Base-by-base conservation (phyloP, 108 stramenopile genomes). In the Bacterosira constricta region DNA sequence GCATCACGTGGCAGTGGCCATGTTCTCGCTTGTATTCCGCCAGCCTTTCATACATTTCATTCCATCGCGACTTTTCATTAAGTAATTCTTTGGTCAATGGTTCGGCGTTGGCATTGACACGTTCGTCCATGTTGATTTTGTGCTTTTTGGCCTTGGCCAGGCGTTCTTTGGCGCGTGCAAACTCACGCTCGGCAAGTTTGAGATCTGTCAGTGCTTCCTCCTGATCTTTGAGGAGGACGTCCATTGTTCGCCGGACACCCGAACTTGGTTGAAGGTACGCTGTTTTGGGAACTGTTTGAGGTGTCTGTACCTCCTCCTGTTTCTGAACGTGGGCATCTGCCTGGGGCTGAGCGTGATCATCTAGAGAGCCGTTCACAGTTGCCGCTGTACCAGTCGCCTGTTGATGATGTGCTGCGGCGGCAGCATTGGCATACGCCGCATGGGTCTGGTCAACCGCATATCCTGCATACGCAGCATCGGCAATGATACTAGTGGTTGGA, bases 1-100 rank as follows among this genome's bases (percentile, higher is more conserved):
- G 29, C 36, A 46, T 34, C 5, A 86, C 77, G 20, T 71, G 62
- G 29, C 80, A 83, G 51, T 88, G 79, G n/a, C 87, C 87, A 44
- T 83, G 21, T 27, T 71, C 42, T 10, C 66, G 57, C 26, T 76
- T 70, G 68, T 80, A 88, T 51, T 61, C 63, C 1, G 55, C 26
- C 21, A 88, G 56, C 27, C 73, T 64, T 59, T 75, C 71, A 41
- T 73, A 88, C 71, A 74, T 77, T 52, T 70, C 69, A 56, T 83
- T 83, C 87, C 87, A 88, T 6, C 62, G 31, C 3, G 53, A 50
- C 3, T 63, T 42, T 34, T 73, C 71, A 34, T 51, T 63, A 21
- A 73, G 62, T 34, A 73, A 64, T 32, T 21, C 32, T 42, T 63
- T 38, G 31, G 50, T 59, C 29, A 58, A 44, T 44, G 59, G n/a